These are phyloP conservation scores for Chloroidium sp. DNA, from an alignment of 163 green algal genomes.

Conservation along the genomic window DNA sequence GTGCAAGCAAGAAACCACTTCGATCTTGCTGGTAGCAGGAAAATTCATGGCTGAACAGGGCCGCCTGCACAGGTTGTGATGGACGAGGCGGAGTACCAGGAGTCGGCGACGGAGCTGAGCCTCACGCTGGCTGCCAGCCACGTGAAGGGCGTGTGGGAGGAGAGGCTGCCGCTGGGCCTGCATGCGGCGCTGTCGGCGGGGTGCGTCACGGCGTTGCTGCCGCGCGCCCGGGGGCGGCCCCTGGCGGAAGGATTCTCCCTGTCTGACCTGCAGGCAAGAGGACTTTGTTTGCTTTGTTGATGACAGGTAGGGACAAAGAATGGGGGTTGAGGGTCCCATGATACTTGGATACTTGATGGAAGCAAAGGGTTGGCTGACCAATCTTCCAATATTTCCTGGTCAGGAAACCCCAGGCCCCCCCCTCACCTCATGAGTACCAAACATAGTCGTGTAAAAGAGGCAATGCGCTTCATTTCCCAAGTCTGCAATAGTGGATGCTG, in stretches of 20 bases:
- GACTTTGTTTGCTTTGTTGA: too few relatives aligned
- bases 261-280: constrained; percentile 46
- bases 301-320: too few relatives aligned
- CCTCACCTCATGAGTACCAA: too few relatives aligned
- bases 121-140: constrained; percentile 35
- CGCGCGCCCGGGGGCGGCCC: constrained; percentile 23
- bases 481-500: not conserved
- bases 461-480: not conserved
- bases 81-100: constrained; percentile 45
- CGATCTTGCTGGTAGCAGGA: not conserved
- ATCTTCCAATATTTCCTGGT: too few relatives aligned
- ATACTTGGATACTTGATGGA: too few relatives aligned
- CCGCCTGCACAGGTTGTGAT: constrained; percentile 45
- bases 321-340: too few relatives aligned
- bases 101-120: constrained; percentile 17
- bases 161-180: constrained; percentile 53
- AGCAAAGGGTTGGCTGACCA: too few relatives aligned
- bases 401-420: too few relatives aligned
- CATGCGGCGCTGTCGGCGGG: constrained; percentile 62
- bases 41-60: not conserved
- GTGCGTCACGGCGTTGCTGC: constrained; percentile 54
- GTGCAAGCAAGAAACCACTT: too few relatives aligned
- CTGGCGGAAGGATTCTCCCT: constrained; percentile 52
- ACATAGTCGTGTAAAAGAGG: too few relatives aligned
- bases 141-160: constrained; percentile 60